Conservation (phyloP, 1,139 yeast genomes). For the Zygoascus hellenicus region DNA sequence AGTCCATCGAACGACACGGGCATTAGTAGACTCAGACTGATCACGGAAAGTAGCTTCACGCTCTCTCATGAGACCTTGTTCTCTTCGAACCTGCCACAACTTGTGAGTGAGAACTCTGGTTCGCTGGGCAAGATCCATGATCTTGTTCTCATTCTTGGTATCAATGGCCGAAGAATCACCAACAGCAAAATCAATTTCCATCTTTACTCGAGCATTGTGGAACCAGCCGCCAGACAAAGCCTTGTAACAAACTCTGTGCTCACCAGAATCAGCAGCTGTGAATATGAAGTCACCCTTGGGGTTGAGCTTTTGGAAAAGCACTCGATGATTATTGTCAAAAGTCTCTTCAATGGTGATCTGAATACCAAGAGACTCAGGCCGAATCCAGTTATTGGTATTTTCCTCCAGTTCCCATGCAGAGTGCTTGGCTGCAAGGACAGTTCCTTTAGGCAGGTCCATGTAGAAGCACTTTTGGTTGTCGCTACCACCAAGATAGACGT, state of each 20-base stretch:
- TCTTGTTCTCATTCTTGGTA: slow-evolving; percentile 44
- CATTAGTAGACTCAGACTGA: slow-evolving; percentile 58
- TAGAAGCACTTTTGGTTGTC: slow-evolving; percentile 55
- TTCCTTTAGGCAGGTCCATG: slow-evolving; percentile 55
- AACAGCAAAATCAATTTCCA: slow-evolving; percentile 45
- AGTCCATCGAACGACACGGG: slow-evolving; percentile 61
- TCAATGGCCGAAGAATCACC: slow-evolving; percentile 52
- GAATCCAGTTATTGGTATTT: slow-evolving; percentile 40
- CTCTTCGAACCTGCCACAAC: slow-evolving; percentile 53
- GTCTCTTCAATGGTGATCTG: slow-evolving; percentile 56
- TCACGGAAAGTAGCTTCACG: slow-evolving; percentile 67
- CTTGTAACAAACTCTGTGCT: slow-evolving; percentile 65
- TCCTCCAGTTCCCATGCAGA: slow-evolving; percentile 53
- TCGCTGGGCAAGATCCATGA: slow-evolving; percentile 47
- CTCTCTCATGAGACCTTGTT: slow-evolving; percentile 61
- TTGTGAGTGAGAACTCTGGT: slow-evolving; percentile 50
- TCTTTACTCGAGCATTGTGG: slow-evolving; percentile 43
- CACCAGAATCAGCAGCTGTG: slow-evolving; percentile 65
- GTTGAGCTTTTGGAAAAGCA: slow-evolving; percentile 56
- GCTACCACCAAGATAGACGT: slow-evolving; percentile 55
- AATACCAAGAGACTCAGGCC: slow-evolving; percentile 43
- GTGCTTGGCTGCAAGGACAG: slow-evolving; percentile 51
- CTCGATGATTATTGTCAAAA: slow-evolving; percentile 63
- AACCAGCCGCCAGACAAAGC: slow-evolving; percentile 60
- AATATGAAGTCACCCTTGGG: slow-evolving; percentile 62